phyloP scores from a whole-genome alignment of 148 eudicot species.

The Beta vulgaris region DNA sequence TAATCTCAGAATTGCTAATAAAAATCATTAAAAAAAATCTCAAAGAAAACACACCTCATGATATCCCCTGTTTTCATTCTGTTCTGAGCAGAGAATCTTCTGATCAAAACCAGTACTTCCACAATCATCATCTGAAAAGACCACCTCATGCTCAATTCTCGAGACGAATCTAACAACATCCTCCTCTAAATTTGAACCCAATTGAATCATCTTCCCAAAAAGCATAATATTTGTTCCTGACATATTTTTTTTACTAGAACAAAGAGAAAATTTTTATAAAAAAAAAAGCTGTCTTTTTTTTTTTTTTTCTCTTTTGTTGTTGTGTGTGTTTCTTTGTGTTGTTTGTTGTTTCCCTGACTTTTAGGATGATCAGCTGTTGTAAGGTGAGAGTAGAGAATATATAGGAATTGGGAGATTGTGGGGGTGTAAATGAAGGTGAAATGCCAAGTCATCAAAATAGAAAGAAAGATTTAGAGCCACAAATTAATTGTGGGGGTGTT shows the following conservation, averaged over 20 bases:
- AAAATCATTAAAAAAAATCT: background rate
- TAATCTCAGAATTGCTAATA: constrained; percentile 3
- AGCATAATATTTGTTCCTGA: constrained; percentile 48
- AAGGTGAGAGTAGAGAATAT: constrained; percentile 13
- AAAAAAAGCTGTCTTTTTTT: background rate
- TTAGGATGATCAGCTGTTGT: constrained; percentile 2
- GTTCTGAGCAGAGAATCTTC: constrained; percentile 22
- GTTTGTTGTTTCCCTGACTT: background rate
- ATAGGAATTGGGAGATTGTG: background rate
- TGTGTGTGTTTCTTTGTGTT: background rate
- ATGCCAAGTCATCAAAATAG: constrained; percentile 51
- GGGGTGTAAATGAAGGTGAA: constrained; percentile 24
- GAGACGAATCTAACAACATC: constrained; percentile 5
- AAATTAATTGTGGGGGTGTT: constrained; percentile 48
- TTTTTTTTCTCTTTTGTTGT: background rate
- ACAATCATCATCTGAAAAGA: constrained; percentile 29
- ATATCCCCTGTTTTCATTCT: constrained; percentile 23
- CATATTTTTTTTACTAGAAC: constrained; percentile 27
- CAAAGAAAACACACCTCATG: constrained; percentile 2
- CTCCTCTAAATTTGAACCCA: constrained; percentile 5
- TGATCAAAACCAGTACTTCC: constrained; percentile 17
- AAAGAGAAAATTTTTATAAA: too few relatives aligned
- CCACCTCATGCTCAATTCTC: background rate
- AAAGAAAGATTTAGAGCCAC: constrained; percentile 55
- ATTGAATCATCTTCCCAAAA: constrained; percentile 60